These are phyloP conservation scores for Blastobotrys aristatus DNA, from an alignment of 1,139 yeast genomes.

Conservation along the genomic window DNA sequence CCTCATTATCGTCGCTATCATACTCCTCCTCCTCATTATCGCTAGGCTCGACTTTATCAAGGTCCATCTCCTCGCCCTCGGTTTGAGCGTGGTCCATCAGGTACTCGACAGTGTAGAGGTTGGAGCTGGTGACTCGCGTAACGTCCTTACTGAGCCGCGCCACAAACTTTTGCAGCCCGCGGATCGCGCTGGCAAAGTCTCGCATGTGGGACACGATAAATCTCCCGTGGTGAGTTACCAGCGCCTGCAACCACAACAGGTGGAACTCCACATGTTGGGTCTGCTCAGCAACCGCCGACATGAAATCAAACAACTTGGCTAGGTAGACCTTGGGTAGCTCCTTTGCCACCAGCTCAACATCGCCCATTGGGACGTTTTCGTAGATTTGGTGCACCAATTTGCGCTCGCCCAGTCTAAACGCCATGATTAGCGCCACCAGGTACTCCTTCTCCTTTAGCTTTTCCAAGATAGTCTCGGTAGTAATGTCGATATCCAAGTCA, in stretches of 20 bases:
- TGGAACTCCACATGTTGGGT: conserved; percentile 84
- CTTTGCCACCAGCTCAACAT: conserved; percentile 58
- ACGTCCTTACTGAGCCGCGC: conserved; percentile 72
- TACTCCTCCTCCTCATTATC: conserved; percentile 25
- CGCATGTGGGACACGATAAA: conserved; percentile 61
- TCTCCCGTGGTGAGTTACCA: conserved; percentile 71
- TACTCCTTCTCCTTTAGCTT: conserved; percentile 63
- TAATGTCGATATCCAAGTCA: conserved; percentile 88
- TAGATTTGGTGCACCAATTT: conserved; percentile 68
- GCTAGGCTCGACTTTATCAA: conserved; percentile 28
- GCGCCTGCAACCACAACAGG: conserved; percentile 68
- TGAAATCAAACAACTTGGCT: conserved; percentile 58
- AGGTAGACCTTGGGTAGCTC: conserved; percentile 77
- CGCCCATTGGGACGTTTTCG: conserved; percentile 71
- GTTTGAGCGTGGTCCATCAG: conserved; percentile 27
- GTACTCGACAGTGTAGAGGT: conserved; percentile 48
- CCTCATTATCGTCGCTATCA: conserved; percentile 31
- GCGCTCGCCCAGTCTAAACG: conserved; percentile 84
- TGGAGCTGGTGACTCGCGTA: conserved; percentile 49
- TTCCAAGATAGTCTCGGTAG: conserved; percentile 69
- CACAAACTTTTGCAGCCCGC: conserved; percentile 71
- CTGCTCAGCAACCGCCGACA: conserved; percentile 67
- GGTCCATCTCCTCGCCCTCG: conserved; percentile 17
- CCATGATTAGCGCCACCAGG: conserved; percentile 81
- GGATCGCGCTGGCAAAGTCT: conserved; percentile 59